These are phyloP conservation scores for Amaranthus tricolor DNA, from an alignment of 179 eudicot genomes.

Conservation along the genomic window DNA sequence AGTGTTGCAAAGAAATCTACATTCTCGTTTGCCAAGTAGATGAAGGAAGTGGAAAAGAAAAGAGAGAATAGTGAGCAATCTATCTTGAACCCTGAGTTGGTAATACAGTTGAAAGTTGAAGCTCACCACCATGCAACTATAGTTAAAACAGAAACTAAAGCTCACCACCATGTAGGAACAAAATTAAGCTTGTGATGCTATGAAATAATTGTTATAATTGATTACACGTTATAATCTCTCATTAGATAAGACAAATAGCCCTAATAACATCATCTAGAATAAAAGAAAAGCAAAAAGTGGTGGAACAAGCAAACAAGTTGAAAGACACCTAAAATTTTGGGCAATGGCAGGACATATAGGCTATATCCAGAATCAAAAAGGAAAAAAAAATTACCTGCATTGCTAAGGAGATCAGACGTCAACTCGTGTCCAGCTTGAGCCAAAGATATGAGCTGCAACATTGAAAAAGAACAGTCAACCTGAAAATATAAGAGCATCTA, in stretches of 20 bases:
- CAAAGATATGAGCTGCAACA: slow-evolving; percentile 57
- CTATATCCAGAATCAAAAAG: not conserved
- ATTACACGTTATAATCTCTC: not conserved
- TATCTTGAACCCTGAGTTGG: not conserved
- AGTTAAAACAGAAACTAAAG: not conserved
- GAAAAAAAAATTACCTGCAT: slow-evolving; percentile 36
- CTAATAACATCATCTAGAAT: not conserved
- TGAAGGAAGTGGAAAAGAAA: too few relatives aligned
- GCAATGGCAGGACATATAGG: not conserved
- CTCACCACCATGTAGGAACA: not conserved
- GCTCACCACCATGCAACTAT: too few relatives aligned
- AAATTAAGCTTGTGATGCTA: not conserved
- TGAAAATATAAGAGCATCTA: not conserved
- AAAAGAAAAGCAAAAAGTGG: not conserved
- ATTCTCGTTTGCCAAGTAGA: too few relatives aligned
- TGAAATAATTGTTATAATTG: not conserved
- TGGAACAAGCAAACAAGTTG: not conserved
- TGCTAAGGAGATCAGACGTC: slow-evolving; percentile 50
- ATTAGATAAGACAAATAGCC: not conserved
- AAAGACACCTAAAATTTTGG: too few relatives aligned
- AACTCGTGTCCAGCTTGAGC: slow-evolving; percentile 84
- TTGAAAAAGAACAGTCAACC: slow-evolving; percentile 4
- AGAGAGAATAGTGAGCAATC: too few relatives aligned
- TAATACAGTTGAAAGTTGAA: not conserved
- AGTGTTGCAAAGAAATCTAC: too few relatives aligned